Evolutionary conservation across 768 basidiomycete genomes (phyloP).

Genomic region (Collybia sordida): DNA sequence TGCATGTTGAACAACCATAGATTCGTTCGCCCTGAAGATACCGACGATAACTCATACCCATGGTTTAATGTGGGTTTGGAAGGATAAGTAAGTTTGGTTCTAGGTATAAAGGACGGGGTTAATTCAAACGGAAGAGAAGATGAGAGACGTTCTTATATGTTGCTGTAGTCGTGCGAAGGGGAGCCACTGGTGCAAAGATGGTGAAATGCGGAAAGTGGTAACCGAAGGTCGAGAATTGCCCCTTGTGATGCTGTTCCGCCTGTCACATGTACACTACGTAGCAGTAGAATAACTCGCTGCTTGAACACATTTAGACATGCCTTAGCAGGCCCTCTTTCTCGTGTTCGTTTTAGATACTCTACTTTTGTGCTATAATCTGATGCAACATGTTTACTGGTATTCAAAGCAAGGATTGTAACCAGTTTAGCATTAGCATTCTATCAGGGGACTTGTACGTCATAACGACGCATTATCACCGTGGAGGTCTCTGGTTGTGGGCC

Average conservation of each 20-base stretch:
- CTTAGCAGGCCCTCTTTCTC: too few relatives aligned
- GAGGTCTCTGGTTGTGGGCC: too few relatives aligned
- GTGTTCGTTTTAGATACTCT: too few relatives aligned
- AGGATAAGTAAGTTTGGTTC: slow-evolving; percentile 22
- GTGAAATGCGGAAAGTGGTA: slow-evolving; percentile 14
- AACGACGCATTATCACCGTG: too few relatives aligned
- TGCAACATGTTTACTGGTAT: too few relatives aligned
- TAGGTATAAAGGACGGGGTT: background rate
- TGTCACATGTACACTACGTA: slow-evolving; percentile 9
- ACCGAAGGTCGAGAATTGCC: slow-evolving; percentile 5
- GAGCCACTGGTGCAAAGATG: slow-evolving; percentile 19
- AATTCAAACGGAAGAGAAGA: slow-evolving; percentile 1
- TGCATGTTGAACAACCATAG: slow-evolving; percentile 85
- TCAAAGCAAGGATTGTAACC: too few relatives aligned
- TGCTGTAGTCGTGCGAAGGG: slow-evolving; percentile 17
- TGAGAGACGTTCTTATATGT: slow-evolving; percentile 6
- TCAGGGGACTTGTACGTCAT: too few relatives aligned
- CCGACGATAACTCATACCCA: slow-evolving; percentile 90
- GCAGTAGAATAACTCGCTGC: too few relatives aligned
- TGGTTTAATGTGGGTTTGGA: slow-evolving; percentile 28
- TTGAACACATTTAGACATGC: too few relatives aligned
- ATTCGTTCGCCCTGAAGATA: slow-evolving; percentile 85
- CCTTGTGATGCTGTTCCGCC: slow-evolving; percentile 14
- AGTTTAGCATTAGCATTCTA: too few relatives aligned
- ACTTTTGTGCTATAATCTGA: too few relatives aligned